These are phyloP conservation scores for Cytospora schulzeri DNA, from an alignment of 2,329 filamentous ascomycete genomes.

Conservation along the genomic window DNA sequence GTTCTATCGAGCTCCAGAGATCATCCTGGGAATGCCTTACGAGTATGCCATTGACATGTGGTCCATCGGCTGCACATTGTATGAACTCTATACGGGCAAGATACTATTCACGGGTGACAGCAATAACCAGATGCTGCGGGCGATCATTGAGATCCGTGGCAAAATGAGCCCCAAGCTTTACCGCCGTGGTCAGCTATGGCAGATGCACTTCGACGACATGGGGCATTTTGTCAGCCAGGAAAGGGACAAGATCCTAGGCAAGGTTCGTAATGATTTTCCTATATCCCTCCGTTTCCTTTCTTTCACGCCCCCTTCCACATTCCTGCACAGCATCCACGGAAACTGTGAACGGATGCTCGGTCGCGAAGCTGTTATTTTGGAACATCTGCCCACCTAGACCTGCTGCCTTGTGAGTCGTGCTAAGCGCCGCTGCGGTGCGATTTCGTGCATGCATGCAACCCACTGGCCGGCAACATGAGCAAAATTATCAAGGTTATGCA, in stretches of 20 bases:
- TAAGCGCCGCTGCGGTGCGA: conserved; percentile 15
- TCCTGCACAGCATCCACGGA: conserved; percentile 4
- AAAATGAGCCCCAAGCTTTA: conserved; percentile 89
- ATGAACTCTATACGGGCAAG: conserved; percentile 96
- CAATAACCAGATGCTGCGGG: conserved; percentile 97
- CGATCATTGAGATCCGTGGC: conserved; percentile 94
- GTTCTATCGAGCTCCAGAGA: conserved; percentile 95
- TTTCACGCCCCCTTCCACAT: conserved; percentile 20
- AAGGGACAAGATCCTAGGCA: conserved; percentile 82
- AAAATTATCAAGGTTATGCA: conserved; percentile 10
- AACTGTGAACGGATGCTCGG: conserved; percentile 8
- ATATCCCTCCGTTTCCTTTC: conserved; percentile 3
- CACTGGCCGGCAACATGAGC: conserved; percentile 9
- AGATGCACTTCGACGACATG: conserved; percentile 80
- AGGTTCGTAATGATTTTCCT: conserved; percentile 54
- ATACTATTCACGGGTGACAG: conserved; percentile 93
- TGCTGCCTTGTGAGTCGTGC: conserved; percentile 9
- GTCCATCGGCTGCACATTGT: conserved; percentile 96
- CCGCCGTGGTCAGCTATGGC: conserved; percentile 75
- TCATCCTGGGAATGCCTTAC: conserved; percentile 95
- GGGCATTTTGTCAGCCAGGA: conserved; percentile 85
- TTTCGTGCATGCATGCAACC: conserved; percentile 15
- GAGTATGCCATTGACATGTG: conserved; percentile 96
- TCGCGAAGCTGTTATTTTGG: conserved; percentile 18
- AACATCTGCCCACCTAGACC: conserved; percentile 1